Evolutionary conservation across 2,329 filamentous ascomycete genomes (phyloP), one percentile per base, ranked within the genome.

Genomic region (Phoma sp.): DNA sequence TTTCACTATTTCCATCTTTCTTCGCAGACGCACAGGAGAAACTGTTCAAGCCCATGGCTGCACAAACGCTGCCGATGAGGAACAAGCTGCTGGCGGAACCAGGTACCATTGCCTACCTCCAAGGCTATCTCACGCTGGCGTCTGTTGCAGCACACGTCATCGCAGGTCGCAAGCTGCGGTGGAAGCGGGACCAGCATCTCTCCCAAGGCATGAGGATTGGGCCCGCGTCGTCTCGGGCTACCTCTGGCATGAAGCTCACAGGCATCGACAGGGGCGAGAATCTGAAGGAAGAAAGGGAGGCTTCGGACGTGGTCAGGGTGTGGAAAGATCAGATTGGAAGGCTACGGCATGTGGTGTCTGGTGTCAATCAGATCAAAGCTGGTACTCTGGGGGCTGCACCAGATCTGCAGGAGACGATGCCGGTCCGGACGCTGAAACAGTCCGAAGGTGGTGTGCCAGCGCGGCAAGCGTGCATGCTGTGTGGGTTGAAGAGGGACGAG

Each of bases 191-290:
- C 75, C 88, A 86, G 58, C 87, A 92, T 58, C 80, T 98, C 12
- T 85, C 90, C 1, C 92, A 96, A 74, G 88, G 88, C 69, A 96
- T 96, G 90, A 87, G 89, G 52, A 96, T 98, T 58, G 86, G 86
- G 0, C 85, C 85, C 19, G 91, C 91, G 1, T 86, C 87, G 15
- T 91, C 90, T 65, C 74, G 78, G 45, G 88, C 82, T 64, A 77
- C 78, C 29, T 89, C 83, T n/a, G 86, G 94, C 3, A 97, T 98
- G 94, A 98, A 97, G 76, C 84, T 98, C 19, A 85, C 89, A 0
- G 89, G 91, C 12, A 81, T 98, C 36, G 93, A 96, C 76, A 94
- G 90, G 76, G 84, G 87, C 3, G 92, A 97, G 74, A 82, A 85
- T n/a, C 82, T 85, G 22, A 89, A 91, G 54, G 94, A 97, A 77